Conservation (phyloP, 148 eudicot species). For the Rhododendron mucronatum region DNA sequence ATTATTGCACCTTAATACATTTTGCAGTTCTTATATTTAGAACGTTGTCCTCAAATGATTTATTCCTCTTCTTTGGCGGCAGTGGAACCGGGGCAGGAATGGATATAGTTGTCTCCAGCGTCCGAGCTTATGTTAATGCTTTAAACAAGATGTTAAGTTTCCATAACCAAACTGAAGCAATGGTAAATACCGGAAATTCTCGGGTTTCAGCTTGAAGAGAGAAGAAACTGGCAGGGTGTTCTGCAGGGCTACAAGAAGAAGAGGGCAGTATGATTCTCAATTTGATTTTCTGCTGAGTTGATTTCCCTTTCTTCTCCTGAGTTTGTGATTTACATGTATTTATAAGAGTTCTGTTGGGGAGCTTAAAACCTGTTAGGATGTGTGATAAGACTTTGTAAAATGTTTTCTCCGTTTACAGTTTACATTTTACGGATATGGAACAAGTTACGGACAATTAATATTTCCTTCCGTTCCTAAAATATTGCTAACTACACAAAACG, state of each 20-base stretch:
- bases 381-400: too few relatives aligned
- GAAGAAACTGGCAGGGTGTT: not conserved
- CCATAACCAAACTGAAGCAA: constrained; percentile 27
- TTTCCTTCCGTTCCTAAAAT: too few relatives aligned
- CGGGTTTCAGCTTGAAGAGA: constrained; percentile 15
- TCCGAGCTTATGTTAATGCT: constrained; percentile 83
- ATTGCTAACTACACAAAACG: too few relatives aligned
- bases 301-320: too few relatives aligned
- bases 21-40: not conserved
- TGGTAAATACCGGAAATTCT: constrained; percentile 25
- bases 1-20: not conserved
- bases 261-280: not conserved
- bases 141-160: constrained; percentile 80
- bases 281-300: too few relatives aligned
- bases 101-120: constrained; percentile 92
- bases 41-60: not conserved
- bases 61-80: constrained; percentile 8
- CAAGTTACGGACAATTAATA: too few relatives aligned
- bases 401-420: too few relatives aligned
- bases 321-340: too few relatives aligned
- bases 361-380: too few relatives aligned
- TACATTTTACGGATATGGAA: too few relatives aligned
- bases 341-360: too few relatives aligned
- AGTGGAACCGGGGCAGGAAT: constrained; percentile 91
- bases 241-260: not conserved